Conservation (phyloP, 2,329 filamentous ascomycete species). For the Penicillium sp. region DNA sequence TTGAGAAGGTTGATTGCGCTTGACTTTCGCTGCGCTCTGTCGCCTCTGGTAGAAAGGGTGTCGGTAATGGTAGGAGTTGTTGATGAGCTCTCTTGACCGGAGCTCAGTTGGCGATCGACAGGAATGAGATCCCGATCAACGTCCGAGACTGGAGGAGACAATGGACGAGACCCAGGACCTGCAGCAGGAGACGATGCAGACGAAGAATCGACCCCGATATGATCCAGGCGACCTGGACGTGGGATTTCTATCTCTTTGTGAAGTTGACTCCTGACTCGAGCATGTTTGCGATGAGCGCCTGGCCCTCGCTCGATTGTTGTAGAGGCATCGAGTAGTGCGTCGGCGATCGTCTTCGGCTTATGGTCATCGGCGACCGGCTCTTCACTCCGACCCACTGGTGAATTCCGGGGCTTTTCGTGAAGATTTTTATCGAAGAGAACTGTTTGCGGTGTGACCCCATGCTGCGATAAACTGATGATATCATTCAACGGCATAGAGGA, state of each 20-base stretch:
- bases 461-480: constrained; percentile 68
- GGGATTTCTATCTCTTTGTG: constrained; percentile 30
- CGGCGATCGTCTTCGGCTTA: constrained; percentile 72
- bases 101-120: constrained; percentile 22
- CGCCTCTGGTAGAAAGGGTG: constrained; percentile 27
- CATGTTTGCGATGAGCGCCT: constrained; percentile 44
- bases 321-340: constrained; percentile 86
- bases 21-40: constrained; percentile 39
- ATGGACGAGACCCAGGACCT: constrained; percentile 28
- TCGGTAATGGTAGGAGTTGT: constrained; percentile 29
- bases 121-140: constrained; percentile 33
- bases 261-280: constrained; percentile 39
- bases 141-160: constrained; percentile 35
- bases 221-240: constrained; percentile 22
- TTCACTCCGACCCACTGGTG: constrained; percentile 23
- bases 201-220: constrained; percentile 26
- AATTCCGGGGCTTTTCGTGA: constrained; percentile 44
- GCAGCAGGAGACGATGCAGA: constrained; percentile 35
- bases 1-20: constrained; percentile 60
- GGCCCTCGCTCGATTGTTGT: constrained; percentile 71
- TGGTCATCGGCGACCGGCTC: constrained; percentile 35
- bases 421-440: constrained; percentile 83
- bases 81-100: constrained; percentile 29
- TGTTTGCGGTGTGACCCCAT: constrained; percentile 78
- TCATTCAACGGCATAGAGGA: constrained; percentile 54